Percentiles rank a stretch among this genome's conserved stretches.
phyloP scores from a whole-genome alignment of 805 yeast species.

The Lachancea nothofagi region DNA sequence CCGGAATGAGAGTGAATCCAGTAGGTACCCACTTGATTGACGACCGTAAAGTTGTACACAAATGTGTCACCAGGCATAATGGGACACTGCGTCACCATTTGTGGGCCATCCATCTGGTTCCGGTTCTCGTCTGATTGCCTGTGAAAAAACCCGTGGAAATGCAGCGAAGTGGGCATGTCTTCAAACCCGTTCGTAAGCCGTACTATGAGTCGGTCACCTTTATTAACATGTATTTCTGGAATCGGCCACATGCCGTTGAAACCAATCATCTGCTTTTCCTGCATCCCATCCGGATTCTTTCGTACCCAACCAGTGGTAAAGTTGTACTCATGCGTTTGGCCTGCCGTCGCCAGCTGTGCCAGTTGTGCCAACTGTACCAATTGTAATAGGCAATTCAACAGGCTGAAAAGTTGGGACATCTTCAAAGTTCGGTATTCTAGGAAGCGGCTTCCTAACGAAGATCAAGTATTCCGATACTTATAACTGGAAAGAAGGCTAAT shows the following conservation, averaged over 20 bases:
- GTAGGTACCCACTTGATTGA: constrained; percentile 65
- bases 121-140: constrained; percentile 42
- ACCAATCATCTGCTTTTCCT: constrained; percentile 53
- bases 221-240: constrained; percentile 59
- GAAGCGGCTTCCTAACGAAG: too few relatives aligned
- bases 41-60: constrained; percentile 64
- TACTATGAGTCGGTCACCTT: constrained; percentile 56
- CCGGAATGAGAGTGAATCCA: constrained; percentile 85
- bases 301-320: constrained; percentile 53
- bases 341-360: constrained; percentile 2
- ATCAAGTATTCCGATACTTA: not conserved
- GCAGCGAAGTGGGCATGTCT: constrained; percentile 52
- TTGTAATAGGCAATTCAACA: not conserved
- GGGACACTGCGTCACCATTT: constrained; percentile 75
- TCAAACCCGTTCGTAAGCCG: constrained; percentile 58
- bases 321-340: constrained; percentile 47
- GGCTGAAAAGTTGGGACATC: not conserved
- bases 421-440: too few relatives aligned
- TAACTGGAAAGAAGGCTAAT: too few relatives aligned
- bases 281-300: constrained; percentile 63
- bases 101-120: constrained; percentile 72
- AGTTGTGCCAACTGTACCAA: too few relatives aligned
- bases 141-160: constrained; percentile 76
- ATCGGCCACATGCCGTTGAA: constrained; percentile 71
- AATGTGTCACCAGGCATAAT: constrained; percentile 62